Evolutionary conservation across 805 yeast species (phyloP).

Genomic region (Myxozyma neotropica): DNA sequence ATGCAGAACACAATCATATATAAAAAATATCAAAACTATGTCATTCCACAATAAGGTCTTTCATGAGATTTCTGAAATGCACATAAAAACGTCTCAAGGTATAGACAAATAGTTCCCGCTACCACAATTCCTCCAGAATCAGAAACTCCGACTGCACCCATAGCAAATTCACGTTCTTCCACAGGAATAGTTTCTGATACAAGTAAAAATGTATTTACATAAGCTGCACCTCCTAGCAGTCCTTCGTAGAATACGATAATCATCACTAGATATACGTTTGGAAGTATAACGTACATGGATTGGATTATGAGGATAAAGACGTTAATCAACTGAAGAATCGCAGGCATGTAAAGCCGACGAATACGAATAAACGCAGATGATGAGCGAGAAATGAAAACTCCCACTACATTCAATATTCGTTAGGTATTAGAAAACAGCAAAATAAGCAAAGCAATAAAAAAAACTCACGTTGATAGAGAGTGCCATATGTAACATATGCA

Average conservation of each 20-base stretch:
- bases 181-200: slow-evolving; percentile 62
- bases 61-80: slow-evolving; percentile 68
- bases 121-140: slow-evolving; percentile 82
- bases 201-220: slow-evolving; percentile 82
- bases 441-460: background rate
- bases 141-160: slow-evolving; percentile 82
- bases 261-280: slow-evolving; percentile 64
- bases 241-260: slow-evolving; percentile 78
- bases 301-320: slow-evolving; percentile 62
- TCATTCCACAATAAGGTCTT: slow-evolving; percentile 73
- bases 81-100: slow-evolving; percentile 76
- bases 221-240: slow-evolving; percentile 84
- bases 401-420: slow-evolving; percentile 46
- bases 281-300: slow-evolving; percentile 60
- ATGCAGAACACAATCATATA: background rate
- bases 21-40: slow-evolving; percentile 34
- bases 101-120: slow-evolving; percentile 75
- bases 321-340: slow-evolving; percentile 69
- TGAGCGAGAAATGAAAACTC: slow-evolving; percentile 89
- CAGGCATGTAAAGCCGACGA: slow-evolving; percentile 58
- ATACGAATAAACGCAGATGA: slow-evolving; percentile 70
- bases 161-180: slow-evolving; percentile 68
- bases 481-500: slow-evolving; percentile 87
- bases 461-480: slow-evolving; percentile 66
- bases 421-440: background rate